A percentile compares a stretch with the other conserved stretches of the same genome.
These are phyloP conservation scores for Colletotrichum chrysophilum DNA, from an alignment of 2,329 filamentous ascomycete genomes.

Conservation along the genomic window DNA sequence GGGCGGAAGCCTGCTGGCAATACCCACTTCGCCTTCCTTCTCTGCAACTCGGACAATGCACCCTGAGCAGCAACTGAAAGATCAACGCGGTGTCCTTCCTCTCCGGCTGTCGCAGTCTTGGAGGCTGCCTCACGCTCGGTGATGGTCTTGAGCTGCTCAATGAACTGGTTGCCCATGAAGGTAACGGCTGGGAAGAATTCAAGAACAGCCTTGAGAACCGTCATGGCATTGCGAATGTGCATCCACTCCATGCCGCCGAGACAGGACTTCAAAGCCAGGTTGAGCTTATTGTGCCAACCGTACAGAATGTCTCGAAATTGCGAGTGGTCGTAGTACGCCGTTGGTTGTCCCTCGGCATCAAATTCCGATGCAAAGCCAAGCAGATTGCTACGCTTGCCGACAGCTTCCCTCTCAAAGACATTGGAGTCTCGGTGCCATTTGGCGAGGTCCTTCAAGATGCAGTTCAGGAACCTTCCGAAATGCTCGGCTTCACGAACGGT, in stretches of 20 bases:
- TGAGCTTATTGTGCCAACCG: slow-evolving; percentile 88
- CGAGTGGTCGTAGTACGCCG: slow-evolving; percentile 79
- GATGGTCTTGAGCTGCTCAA: slow-evolving; percentile 69
- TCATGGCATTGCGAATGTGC: slow-evolving; percentile 96
- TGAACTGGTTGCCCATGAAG: slow-evolving; percentile 78
- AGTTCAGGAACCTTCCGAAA: slow-evolving; percentile 87
- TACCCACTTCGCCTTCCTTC: slow-evolving; percentile 71
- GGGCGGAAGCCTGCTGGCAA: slow-evolving; percentile 76
- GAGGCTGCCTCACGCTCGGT: slow-evolving; percentile 62
- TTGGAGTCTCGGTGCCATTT: slow-evolving; percentile 71
- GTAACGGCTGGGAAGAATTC: slow-evolving; percentile 88
- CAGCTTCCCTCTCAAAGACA: slow-evolving; percentile 83
- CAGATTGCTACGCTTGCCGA: slow-evolving; percentile 53
- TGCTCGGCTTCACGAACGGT: slow-evolving; percentile 92
- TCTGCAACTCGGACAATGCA: slow-evolving; percentile 72
- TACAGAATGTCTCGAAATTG: slow-evolving; percentile 85
- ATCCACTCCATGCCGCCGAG: slow-evolving; percentile 89
- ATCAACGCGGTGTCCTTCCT: slow-evolving; percentile 71
- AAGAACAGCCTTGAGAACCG: slow-evolving; percentile 80
- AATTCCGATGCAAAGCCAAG: slow-evolving; percentile 81
- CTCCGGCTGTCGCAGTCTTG: slow-evolving; percentile 51
- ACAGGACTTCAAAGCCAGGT: slow-evolving; percentile 80
- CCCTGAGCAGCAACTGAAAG: slow-evolving; percentile 76
- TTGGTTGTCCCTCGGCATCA: slow-evolving; percentile 72
- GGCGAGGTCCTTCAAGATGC: slow-evolving; percentile 79